These are phyloP conservation scores for Solanum rostratum DNA, from an alignment of 257 asterid genomes.

Conservation along the genomic window DNA sequence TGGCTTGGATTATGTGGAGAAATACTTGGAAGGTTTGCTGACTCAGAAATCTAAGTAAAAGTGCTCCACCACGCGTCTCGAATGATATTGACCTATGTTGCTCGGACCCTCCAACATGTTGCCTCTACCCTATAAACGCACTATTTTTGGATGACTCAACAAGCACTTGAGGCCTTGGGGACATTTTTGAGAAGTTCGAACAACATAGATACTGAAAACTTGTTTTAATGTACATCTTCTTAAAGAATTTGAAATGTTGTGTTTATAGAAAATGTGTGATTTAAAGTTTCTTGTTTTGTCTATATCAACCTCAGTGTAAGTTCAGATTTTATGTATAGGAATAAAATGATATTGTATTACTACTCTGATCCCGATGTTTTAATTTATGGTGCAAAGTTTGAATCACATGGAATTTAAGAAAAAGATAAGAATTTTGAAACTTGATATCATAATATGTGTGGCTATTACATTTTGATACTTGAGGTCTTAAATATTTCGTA, in stretches of 20 bases:
- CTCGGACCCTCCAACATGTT: background rate
- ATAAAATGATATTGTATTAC: background rate
- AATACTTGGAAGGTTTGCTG: conserved; percentile 22
- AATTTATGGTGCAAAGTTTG: too few relatives aligned
- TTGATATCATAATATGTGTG: too few relatives aligned
- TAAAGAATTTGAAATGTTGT: background rate
- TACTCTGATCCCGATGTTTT: too few relatives aligned
- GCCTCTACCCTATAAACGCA: fast-evolving
- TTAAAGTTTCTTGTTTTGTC: background rate
- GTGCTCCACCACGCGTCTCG: background rate
- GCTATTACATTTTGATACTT: too few relatives aligned
- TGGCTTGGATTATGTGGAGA: conserved; percentile 16
- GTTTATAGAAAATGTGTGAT: background rate
- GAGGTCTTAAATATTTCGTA: too few relatives aligned
- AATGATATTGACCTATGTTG: background rate
- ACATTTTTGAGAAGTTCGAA: background rate
- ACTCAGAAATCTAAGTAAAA: background rate
- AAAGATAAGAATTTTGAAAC: too few relatives aligned
- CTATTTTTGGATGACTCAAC: background rate
- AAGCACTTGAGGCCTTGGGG: background rate
- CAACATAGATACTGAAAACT: background rate
- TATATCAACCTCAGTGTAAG: background rate
- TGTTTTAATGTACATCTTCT: background rate
- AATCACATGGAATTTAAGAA: too few relatives aligned
- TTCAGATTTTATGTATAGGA: background rate